Evolutionary conservation across 495 filamentous ascomycete genomes (phyloP).

Genomic region (Xylaria longipes): DNA sequence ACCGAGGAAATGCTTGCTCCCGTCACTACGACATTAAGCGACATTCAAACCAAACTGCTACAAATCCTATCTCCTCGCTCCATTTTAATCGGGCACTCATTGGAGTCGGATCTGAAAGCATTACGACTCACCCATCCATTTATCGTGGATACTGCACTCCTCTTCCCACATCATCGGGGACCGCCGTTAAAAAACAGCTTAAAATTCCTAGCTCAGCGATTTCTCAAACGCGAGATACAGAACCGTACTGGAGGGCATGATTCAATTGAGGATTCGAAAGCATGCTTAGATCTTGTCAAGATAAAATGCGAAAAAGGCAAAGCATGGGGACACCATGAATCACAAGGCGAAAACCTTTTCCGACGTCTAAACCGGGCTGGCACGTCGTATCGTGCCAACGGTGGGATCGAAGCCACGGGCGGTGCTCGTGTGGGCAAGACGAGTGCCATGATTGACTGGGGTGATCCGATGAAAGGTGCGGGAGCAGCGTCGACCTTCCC

Average conservation of each 20-base stretch:
- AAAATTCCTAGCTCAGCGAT: constrained; percentile 82
- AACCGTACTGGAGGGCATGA: constrained; percentile 73
- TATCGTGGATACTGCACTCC: constrained; percentile 85
- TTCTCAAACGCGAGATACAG: constrained; percentile 85
- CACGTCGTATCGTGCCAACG: constrained; percentile 57
- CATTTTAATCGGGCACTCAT: constrained; percentile 88
- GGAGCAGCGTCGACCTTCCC: constrained; percentile 72
- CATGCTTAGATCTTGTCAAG: constrained; percentile 90
- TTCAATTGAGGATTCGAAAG: constrained; percentile 88
- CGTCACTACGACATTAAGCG: constrained; percentile 80
- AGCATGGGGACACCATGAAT: constrained; percentile 77
- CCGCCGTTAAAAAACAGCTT: constrained; percentile 70
- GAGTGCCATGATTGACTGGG: constrained; percentile 89
- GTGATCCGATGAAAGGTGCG: constrained; percentile 74
- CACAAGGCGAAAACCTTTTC: constrained; percentile 83
- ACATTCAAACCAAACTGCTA: constrained; percentile 82
- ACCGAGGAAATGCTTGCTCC: constrained; percentile 79
- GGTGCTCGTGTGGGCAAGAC: constrained; percentile 62
- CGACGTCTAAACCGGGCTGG: constrained; percentile 71
- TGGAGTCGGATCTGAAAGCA: constrained; percentile 86
- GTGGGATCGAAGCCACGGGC: constrained; percentile 53
- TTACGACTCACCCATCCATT: constrained; percentile 88
- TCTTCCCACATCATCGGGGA: constrained; percentile 70
- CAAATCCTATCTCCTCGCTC: constrained; percentile 74
- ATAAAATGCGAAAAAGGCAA: constrained; percentile 93